Conservation (phyloP, 345 rosid genomes). For the Populus deltoides region DNA sequence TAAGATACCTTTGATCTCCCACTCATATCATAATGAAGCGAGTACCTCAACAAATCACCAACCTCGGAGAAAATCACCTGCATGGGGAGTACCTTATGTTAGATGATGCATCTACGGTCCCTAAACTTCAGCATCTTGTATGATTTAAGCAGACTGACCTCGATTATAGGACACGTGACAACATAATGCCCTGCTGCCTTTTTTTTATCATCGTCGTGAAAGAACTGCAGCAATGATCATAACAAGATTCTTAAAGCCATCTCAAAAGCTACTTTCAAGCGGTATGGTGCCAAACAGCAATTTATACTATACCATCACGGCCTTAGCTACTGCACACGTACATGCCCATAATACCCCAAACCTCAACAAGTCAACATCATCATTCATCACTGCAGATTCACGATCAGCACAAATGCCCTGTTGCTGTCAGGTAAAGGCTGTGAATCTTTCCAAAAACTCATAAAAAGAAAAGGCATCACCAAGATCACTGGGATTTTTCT, state of each 20-base stretch:
- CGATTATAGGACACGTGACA: not conserved
- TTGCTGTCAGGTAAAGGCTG: not conserved
- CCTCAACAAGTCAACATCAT: not conserved
- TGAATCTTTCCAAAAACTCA: not conserved
- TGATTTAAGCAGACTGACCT: not conserved
- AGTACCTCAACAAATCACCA: constrained; percentile 17
- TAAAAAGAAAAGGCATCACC: not conserved
- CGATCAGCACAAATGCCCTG: not conserved
- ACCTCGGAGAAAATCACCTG: constrained; percentile 28
- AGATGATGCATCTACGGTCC: not conserved
- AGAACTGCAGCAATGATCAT: not conserved
- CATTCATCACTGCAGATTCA: not conserved
- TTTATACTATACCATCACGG: not conserved
- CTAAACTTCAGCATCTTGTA: not conserved
- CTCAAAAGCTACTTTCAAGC: not conserved
- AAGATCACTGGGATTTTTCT: not conserved
- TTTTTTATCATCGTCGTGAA: not conserved
- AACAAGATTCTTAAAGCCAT: not conserved
- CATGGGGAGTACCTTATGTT: not conserved
- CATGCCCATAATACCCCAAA: not conserved
- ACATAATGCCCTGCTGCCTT: not conserved
- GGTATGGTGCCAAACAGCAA: not conserved
- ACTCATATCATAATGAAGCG: constrained; percentile 22
- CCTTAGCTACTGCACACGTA: not conserved
- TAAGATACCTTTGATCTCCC: constrained; percentile 31